Percentiles rank a stretch among this genome's conserved stretches.
These are phyloP conservation scores for Fusarium temperatum DNA, from an alignment of 2,329 filamentous ascomycete species.

Conservation along the genomic window DNA sequence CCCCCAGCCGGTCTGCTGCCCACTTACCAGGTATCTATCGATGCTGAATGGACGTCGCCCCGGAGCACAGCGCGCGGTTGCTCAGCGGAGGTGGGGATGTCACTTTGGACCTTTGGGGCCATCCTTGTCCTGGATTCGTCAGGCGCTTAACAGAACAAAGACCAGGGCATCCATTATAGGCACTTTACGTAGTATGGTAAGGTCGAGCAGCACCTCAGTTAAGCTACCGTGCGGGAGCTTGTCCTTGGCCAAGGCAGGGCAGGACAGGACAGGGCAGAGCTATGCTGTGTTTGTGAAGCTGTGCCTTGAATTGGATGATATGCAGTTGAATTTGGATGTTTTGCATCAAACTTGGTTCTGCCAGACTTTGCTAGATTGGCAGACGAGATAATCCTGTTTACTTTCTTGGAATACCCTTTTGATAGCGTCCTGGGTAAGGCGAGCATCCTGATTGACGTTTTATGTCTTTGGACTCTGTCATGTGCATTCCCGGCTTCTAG, in stretches of 20 bases:
- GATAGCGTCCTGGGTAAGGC: neutral
- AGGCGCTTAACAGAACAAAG: conserved; percentile 36
- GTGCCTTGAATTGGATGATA: conserved; percentile 37
- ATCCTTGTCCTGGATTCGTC: conserved; percentile 28
- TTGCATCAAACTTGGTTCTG: conserved; percentile 34
- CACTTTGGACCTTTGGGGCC: conserved; percentile 31
- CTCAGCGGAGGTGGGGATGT: conserved; percentile 43
- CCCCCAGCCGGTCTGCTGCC: conserved; percentile 32
- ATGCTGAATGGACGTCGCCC: conserved; percentile 40
- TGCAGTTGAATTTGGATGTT: conserved; percentile 35
- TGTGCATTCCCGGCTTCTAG: conserved; percentile 26
- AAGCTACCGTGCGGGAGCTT: conserved; percentile 8
- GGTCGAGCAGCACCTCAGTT: neutral
- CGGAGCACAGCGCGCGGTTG: conserved; percentile 37
- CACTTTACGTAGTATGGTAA: conserved; percentile 1
- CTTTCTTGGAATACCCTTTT: neutral
- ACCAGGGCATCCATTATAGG: conserved; percentile 7
- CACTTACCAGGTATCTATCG: conserved; percentile 27
- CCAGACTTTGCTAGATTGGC: neutral
- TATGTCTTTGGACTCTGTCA: conserved; percentile 3
- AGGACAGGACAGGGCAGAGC: neutral
- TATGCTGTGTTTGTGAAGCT: conserved; percentile 29
- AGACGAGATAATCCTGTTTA: conserved; percentile 4
- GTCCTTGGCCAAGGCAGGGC: conserved; percentile 2
- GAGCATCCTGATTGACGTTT: neutral